Base-by-base conservation (phyloP, 108 stramenopile species). In the Nitzschia inconspicua region DNA sequence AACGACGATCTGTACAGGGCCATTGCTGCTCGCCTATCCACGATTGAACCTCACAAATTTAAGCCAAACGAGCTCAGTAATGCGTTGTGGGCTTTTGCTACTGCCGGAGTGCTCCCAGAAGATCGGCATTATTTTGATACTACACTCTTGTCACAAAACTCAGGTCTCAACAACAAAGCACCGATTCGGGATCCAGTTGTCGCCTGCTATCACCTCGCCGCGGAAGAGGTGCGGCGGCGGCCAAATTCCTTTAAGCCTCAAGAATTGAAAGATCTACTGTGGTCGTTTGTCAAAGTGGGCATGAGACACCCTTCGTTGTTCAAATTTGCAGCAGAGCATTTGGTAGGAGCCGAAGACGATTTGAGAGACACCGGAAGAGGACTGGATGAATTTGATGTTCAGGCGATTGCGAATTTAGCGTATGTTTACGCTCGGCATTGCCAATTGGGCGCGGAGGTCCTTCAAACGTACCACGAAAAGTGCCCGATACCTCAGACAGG, bases 41-140 rank as follows among this genome's bases (percentile, higher is more conserved):
- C 68, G 25, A 76, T 66, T 22, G 77, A 68, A 25, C 42, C 61
- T 1, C 35, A 40, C 18, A 16, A 26, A 0, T 85, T 73, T 60
- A 93, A 93, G 60, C 86, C 88, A 11, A 88, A 93, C 47, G 91
- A 93, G 49, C 58, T 89, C 50, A 79, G 75, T 13, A 93, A 89
- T 44, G 55, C 76, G 14, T 18, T 47, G 2, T 93, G 86, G 86
- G 88, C 86, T 2, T 42, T 93, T 23, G 86, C 88, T 1, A 93
- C 80, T 14, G 84, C 88, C 18, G 82, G 76, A 37, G 70, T 84
- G 3, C 19, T 43, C 20, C 75, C 80, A 0, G 30, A 72, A 39
- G 65, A 81, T 36, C 68, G 51, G 19, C 70, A 72, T 32, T 79
- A 70, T 3, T 88, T 92, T 70, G 91, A 92, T 53, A 84, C 80